Conservation (phyloP, 345 rosid genomes). For the Pugionium cornutum region DNA sequence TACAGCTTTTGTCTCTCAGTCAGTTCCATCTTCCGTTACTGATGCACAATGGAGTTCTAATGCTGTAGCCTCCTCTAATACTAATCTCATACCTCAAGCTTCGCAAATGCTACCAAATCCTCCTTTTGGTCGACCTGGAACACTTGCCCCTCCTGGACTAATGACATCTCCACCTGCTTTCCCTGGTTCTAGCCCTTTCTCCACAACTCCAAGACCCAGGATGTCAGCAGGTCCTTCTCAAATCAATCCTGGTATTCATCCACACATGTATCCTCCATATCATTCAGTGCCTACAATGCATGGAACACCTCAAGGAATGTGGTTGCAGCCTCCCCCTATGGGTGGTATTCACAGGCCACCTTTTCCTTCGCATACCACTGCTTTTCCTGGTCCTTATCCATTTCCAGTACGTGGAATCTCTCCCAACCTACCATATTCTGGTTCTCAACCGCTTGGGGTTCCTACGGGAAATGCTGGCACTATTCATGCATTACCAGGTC, state of each 20-base stretch:
- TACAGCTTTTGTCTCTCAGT: slow-evolving; percentile 45
- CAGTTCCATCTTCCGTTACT: slow-evolving; percentile 43
- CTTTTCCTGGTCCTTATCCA: slow-evolving; percentile 59
- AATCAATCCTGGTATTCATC: slow-evolving; percentile 53
- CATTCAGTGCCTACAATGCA: slow-evolving; percentile 60
- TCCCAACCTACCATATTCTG: slow-evolving; percentile 49
- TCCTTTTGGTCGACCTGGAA: slow-evolving; percentile 49
- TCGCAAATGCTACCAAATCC: slow-evolving; percentile 39
- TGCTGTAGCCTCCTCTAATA: slow-evolving; percentile 31
- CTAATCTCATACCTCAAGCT: slow-evolving; percentile 43
- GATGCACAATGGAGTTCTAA: slow-evolving; percentile 42
- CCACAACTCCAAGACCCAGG: slow-evolving; percentile 49
- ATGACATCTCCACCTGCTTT: slow-evolving; percentile 43
- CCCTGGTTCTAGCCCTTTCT: slow-evolving; percentile 47
- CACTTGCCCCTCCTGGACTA: slow-evolving; percentile 50
- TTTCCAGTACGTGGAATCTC: slow-evolving; percentile 50
- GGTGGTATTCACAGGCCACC: slow-evolving; percentile 64
- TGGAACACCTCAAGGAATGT: slow-evolving; percentile 64
- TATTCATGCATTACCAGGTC: slow-evolving; percentile 45
- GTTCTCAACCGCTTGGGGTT: slow-evolving; percentile 69
- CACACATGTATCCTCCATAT: slow-evolving; percentile 60
- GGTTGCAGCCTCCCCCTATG: slow-evolving; percentile 77
- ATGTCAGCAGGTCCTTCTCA: slow-evolving; percentile 45
- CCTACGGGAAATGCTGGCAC: slow-evolving; percentile 50
- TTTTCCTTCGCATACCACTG: slow-evolving; percentile 60